phyloP scores from a whole-genome alignment of 2,329 filamentous ascomycete genomes.

The Trichoderma asperellum region DNA sequence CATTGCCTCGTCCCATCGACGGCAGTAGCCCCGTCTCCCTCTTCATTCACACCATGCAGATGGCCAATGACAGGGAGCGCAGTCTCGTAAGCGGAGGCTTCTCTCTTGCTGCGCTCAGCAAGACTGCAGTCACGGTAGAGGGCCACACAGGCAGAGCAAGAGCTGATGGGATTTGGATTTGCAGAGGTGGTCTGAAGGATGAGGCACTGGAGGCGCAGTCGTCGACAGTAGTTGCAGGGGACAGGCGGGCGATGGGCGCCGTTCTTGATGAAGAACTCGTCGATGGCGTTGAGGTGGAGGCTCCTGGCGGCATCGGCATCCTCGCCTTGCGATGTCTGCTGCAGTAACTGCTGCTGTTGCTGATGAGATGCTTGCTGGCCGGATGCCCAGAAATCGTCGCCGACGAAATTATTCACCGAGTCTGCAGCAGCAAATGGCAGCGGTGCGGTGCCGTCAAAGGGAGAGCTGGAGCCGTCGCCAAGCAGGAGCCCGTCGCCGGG shows the following conservation, averaged over 20 bases:
- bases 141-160: slow-evolving; percentile 56
- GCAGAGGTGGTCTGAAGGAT: slow-evolving; percentile 51
- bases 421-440: neutral
- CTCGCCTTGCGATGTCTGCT: neutral
- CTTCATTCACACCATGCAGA: slow-evolving; percentile 53
- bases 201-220: slow-evolving; percentile 51
- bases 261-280: slow-evolving; percentile 46
- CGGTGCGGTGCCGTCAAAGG: slow-evolving; percentile 18
- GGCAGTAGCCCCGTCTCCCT: slow-evolving; percentile 31
- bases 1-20: slow-evolving; percentile 16
- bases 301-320: neutral
- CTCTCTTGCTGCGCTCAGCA: slow-evolving; percentile 49
- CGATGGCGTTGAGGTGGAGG: slow-evolving; percentile 33
- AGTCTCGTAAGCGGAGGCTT: slow-evolving; percentile 52
- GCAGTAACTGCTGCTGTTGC: neutral
- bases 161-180: slow-evolving; percentile 53
- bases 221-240: slow-evolving; percentile 51
- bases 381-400: neutral
- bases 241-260: slow-evolving; percentile 48
- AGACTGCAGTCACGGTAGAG: slow-evolving; percentile 56
- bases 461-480: slow-evolving; percentile 10
- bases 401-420: neutral
- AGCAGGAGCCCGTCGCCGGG: slow-evolving; percentile 1
- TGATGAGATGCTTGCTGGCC: neutral
- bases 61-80: slow-evolving; percentile 51